Conservation (phyloP, 176 grass and related monocot species). For the Stipa capillata region DNA sequence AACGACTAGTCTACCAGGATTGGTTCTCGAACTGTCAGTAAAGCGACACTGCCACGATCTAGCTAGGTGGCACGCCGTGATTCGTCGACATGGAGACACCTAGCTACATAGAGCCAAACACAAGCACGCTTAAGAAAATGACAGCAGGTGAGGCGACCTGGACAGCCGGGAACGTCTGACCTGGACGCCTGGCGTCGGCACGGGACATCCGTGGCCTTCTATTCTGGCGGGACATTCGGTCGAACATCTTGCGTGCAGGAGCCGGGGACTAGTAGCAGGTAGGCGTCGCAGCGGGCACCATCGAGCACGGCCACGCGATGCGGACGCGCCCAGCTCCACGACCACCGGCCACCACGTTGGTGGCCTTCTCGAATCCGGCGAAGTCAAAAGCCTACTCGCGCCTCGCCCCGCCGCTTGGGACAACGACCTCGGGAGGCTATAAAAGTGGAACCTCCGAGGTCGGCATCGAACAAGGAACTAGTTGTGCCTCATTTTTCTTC, state of each 20-base stretch:
- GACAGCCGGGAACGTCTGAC: not conserved
- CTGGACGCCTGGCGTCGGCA: not conserved
- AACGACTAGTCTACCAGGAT: not conserved
- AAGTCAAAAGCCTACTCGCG: not conserved
- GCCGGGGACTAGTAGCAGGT: too few relatives aligned
- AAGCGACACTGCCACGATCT: not conserved
- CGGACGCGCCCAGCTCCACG: not conserved
- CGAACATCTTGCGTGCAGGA: not conserved
- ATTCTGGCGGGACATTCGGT: not conserved
- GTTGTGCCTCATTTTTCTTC: too few relatives aligned
- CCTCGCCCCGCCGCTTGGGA: not conserved
- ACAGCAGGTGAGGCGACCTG: not conserved
- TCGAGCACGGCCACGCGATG: not conserved
- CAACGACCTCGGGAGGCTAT: not conserved
- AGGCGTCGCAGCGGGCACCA: not conserved
- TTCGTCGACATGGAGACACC: not conserved
- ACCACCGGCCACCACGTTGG: not conserved
- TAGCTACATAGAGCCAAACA: not conserved
- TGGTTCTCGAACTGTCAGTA: not conserved
- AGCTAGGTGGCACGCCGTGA: not conserved
- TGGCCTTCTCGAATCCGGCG: constrained; percentile 7
- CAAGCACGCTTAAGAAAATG: not conserved
- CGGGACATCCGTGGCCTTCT: not conserved
- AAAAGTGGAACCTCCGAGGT: not conserved
- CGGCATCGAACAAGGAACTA: not conserved